These are phyloP conservation scores for Blepharisma japonicum DNA, from an alignment of 73 alveolate species.

Conservation along the genomic window DNA sequence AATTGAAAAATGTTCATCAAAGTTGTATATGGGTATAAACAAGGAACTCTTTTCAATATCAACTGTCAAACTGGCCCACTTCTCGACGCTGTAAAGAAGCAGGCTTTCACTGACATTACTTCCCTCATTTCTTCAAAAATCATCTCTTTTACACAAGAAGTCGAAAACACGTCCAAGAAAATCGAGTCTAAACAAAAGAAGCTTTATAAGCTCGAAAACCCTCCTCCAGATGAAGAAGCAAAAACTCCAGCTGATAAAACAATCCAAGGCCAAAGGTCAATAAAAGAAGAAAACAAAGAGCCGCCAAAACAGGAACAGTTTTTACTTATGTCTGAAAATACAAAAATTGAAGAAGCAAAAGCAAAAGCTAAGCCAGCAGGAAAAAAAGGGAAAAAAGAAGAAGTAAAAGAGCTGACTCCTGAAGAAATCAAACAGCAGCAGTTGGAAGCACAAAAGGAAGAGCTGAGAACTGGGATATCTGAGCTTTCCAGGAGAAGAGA, in stretches of 20 bases:
- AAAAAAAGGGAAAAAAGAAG: constrained; percentile 19
- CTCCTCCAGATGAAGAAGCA: constrained; percentile 25
- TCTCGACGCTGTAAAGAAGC: neutral
- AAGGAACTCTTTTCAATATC: constrained; percentile 3
- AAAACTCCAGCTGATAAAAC: neutral
- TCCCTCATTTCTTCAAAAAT: neutral
- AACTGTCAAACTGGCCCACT: constrained; percentile 21
- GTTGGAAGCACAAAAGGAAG: constrained; percentile 13
- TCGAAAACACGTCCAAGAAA: neutral
- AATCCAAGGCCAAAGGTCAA: neutral
- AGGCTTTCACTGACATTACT: neutral
- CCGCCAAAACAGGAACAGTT: neutral
- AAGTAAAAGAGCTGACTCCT: constrained; percentile 23
- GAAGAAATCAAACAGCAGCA: constrained; percentile 21
- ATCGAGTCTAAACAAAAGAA: constrained; percentile 20
- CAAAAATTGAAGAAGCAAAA: neutral
- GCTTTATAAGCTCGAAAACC: constrained; percentile 8
- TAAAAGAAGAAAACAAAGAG: neutral
- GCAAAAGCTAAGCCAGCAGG: neutral
- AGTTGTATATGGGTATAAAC: constrained; percentile 17
- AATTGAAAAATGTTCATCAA: neutral
- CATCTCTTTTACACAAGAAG: neutral
- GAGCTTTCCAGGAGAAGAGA: neutral
- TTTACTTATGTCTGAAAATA: neutral
- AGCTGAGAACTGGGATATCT: neutral